These are phyloP conservation scores for Ophiorrhiza pumila DNA, from an alignment of 257 asterid genomes.

Conservation along the genomic window DNA sequence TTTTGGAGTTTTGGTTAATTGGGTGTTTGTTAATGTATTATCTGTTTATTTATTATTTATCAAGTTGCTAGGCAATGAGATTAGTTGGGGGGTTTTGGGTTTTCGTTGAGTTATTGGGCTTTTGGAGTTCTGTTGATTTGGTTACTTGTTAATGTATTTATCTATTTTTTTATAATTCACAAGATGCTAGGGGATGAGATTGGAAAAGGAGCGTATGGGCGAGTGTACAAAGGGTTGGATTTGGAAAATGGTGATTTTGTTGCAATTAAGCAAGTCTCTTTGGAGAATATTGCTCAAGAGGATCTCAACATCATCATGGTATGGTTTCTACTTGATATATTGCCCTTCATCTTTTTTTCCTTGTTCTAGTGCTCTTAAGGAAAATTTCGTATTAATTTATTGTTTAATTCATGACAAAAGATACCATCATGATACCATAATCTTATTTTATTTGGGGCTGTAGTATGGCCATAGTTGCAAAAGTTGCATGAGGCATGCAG, in stretches of 20 bases:
- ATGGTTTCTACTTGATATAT: slow-evolving; percentile 1
- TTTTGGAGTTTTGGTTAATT: too few relatives aligned
- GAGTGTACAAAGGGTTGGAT: slow-evolving; percentile 97
- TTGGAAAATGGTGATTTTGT: slow-evolving; percentile 97
- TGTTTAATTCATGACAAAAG: background rate
- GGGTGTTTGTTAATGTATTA: too few relatives aligned
- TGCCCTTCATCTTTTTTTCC: background rate
- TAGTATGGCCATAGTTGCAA: too few relatives aligned
- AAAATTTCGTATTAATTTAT: background rate
- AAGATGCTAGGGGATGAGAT: slow-evolving; percentile 98
- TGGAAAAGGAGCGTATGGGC: slow-evolving; percentile 98
- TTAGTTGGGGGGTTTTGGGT: background rate
- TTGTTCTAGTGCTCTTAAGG: background rate
- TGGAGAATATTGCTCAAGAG: slow-evolving; percentile 89
- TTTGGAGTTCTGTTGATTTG: background rate
- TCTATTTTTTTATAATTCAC: background rate
- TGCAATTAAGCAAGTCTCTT: slow-evolving; percentile 95
- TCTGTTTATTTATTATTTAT: too few relatives aligned
- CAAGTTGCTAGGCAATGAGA: too few relatives aligned
- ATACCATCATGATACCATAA: background rate
- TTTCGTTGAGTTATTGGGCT: background rate
- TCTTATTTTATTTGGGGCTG: background rate
- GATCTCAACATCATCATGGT: slow-evolving; percentile 89
- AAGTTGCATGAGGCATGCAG: background rate
- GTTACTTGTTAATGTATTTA: background rate